Percentiles rank a stretch among this genome's conserved stretches.
Conservation (phyloP, 768 basidiomycete species). For the Aureoboletus auriporus region DNA sequence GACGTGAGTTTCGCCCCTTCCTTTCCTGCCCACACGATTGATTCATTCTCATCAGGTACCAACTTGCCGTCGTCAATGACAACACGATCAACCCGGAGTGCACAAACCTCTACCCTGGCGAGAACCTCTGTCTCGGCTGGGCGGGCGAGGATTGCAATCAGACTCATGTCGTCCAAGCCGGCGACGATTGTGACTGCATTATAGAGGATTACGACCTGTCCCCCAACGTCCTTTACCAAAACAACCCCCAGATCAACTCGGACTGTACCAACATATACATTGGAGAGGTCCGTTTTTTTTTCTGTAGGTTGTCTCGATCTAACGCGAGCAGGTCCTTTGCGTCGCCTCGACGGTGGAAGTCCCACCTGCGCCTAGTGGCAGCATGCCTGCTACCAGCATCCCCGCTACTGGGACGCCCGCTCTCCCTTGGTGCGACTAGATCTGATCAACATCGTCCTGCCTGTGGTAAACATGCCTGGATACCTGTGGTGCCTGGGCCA, state of each 20-base stretch:
- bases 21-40: neutral
- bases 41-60: constrained; percentile 47
- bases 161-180: constrained; percentile 51
- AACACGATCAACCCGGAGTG: constrained; percentile 48
- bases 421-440: constrained; percentile 50
- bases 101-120: constrained; percentile 51
- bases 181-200: constrained; percentile 61
- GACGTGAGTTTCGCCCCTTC: constrained; percentile 42
- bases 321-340: constrained; percentile 48
- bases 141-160: constrained; percentile 55
- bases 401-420: constrained; percentile 31
- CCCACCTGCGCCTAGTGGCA: constrained; percentile 42
- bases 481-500: constrained; percentile 12
- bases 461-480: constrained; percentile 2
- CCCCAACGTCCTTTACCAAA: constrained; percentile 48
- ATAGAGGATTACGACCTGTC: constrained; percentile 39
- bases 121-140: constrained; percentile 59
- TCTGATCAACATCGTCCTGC: neutral
- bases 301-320: neutral
- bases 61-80: constrained; percentile 63
- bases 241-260: constrained; percentile 71
- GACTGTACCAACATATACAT: constrained; percentile 66
- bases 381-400: constrained; percentile 21
- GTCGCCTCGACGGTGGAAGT: constrained; percentile 36
- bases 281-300: constrained; percentile 54